Conservation (phyloP, 2,329 filamentous ascomycete species). For the Colletotrichum scovillei region DNA sequence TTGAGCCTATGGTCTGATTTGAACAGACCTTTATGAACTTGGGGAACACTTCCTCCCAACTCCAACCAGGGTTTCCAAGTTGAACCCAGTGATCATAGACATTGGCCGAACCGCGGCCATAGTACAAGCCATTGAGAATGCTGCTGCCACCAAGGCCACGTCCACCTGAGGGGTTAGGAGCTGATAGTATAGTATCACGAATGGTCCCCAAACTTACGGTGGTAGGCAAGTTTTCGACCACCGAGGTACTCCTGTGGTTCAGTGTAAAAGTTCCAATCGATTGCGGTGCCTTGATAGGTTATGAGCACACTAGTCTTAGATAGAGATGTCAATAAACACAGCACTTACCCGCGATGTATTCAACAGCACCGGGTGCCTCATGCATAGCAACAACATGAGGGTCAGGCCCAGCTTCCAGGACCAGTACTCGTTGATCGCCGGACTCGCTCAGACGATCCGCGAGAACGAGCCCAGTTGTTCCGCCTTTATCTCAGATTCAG, state of each 20-base stretch:
- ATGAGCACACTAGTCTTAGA: neutral
- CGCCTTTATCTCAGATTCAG: conserved; percentile 24
- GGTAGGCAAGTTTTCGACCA: conserved; percentile 45
- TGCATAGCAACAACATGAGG: conserved; percentile 39
- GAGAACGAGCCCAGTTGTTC: conserved; percentile 41
- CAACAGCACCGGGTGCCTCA: conserved; percentile 39
- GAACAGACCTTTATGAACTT: conserved; percentile 38
- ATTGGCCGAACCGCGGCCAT: conserved; percentile 43
- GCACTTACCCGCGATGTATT: conserved; percentile 36
- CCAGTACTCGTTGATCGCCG: conserved; percentile 39
- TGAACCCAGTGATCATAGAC: conserved; percentile 47
- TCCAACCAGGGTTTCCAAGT: conserved; percentile 46
- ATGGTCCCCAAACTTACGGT: conserved; percentile 31
- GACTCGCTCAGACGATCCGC: conserved; percentile 41
- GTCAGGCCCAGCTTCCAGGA: conserved; percentile 40
- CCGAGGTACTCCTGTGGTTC: conserved; percentile 38
- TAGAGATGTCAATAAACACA: neutral
- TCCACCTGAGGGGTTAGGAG: conserved; percentile 21
- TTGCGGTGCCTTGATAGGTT: conserved; percentile 32
- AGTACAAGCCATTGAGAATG: conserved; percentile 46
- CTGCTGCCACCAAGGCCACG: conserved; percentile 46
- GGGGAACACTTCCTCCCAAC: conserved; percentile 42
- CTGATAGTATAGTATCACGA: neutral
- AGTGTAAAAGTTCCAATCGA: conserved; percentile 42
- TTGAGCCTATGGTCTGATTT: neutral